Conservation (phyloP, 805 yeast species). For the Millerozyma miso region DNA sequence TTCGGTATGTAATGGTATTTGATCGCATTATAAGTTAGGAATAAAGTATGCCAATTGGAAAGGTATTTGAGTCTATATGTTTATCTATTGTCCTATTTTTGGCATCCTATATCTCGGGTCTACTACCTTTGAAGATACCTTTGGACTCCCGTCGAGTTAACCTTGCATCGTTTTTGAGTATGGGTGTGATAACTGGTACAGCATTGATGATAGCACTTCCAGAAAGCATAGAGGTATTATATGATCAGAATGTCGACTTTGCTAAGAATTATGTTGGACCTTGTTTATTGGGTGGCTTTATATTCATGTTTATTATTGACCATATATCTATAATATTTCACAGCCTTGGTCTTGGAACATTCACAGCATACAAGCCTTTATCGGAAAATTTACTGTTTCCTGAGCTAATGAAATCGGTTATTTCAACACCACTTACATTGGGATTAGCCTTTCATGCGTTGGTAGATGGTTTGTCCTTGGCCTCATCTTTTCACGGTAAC, state of each 20-base stretch:
- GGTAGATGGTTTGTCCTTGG: conserved; percentile 72
- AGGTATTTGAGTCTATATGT: background rate
- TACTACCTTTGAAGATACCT: conserved; percentile 12
- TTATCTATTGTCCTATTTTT: conserved; percentile 15
- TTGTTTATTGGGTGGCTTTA: conserved; percentile 50
- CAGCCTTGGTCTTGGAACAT: background rate
- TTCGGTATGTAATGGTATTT: background rate
- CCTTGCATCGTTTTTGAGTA: conserved; percentile 46
- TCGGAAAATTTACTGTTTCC: background rate
- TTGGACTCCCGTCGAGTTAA: conserved; percentile 17
- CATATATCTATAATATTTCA: conserved; percentile 15
- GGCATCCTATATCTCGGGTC: conserved; percentile 16
- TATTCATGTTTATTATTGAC: conserved; percentile 50
- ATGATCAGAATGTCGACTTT: conserved; percentile 14
- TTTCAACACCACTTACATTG: conserved; percentile 47
- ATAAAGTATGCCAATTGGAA: conserved; percentile 1
- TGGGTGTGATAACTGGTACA: conserved; percentile 60
- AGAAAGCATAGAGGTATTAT: conserved; percentile 54
- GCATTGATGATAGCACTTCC: conserved; percentile 58
- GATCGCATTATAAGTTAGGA: background rate
- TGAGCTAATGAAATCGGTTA: conserved; percentile 19
- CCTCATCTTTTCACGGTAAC: conserved; percentile 47
- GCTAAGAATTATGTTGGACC: conserved; percentile 38
- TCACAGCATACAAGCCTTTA: background rate
- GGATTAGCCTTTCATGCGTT: conserved; percentile 65